Conservation (phyloP, 176 grass and related monocot genomes). For the Carex littledalei region DNA sequence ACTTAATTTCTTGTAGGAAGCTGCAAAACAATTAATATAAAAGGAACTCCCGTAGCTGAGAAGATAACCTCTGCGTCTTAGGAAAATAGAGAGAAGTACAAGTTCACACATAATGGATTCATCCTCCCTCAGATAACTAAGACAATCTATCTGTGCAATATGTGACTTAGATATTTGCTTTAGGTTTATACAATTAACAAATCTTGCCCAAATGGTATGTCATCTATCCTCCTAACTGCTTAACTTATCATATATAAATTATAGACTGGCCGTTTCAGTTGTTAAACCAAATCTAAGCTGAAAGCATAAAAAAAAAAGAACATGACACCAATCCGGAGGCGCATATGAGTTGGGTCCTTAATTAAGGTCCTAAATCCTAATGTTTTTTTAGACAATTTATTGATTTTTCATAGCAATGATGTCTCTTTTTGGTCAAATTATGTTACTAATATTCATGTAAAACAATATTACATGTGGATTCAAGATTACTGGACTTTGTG, state of each 20-base stretch:
- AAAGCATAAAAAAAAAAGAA: background rate
- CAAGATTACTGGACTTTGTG: background rate
- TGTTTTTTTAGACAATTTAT: background rate
- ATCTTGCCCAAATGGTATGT: background rate
- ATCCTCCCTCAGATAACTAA: background rate
- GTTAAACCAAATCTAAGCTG: slow-evolving; percentile 1
- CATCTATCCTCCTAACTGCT: background rate
- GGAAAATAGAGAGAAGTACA: too few species aligned
- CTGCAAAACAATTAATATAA: background rate
- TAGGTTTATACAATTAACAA: background rate
- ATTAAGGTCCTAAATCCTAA: background rate
- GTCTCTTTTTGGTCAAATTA: background rate
- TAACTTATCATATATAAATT: background rate
- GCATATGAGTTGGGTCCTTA: background rate
- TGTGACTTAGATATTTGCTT: background rate
- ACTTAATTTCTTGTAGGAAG: background rate
- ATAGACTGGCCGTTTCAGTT: background rate
- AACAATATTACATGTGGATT: background rate
- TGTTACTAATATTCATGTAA: background rate
- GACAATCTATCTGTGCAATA: background rate
- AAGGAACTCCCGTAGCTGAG: background rate
- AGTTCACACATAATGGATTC: background rate
- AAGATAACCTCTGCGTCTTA: too few species aligned
- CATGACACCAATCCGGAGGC: background rate
- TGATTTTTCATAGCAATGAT: background rate